Evolutionary conservation across 2,329 filamentous ascomycete genomes (phyloP).

Genomic region (Alternaria alternata): DNA sequence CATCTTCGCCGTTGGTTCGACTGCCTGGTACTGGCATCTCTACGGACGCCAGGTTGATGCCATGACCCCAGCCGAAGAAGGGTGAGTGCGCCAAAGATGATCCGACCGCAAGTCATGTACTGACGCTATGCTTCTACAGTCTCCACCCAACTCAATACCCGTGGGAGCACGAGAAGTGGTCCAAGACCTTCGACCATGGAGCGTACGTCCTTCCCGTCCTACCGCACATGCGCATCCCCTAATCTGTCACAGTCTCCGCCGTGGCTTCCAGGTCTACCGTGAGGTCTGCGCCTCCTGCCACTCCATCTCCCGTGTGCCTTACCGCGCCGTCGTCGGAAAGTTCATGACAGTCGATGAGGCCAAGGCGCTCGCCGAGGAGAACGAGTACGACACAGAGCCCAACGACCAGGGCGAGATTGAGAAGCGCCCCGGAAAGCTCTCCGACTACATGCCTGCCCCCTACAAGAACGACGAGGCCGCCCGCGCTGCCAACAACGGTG

Average conservation of each 20-base stretch:
- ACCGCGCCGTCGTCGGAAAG: slow-evolving; percentile 87
- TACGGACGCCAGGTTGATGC: slow-evolving; percentile 89
- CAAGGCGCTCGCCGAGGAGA: slow-evolving; percentile 95
- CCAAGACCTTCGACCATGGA: slow-evolving; percentile 96
- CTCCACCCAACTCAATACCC: slow-evolving; percentile 92
- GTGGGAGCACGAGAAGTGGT: slow-evolving; percentile 91
- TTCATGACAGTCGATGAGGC: slow-evolving; percentile 97
- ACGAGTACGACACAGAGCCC: slow-evolving; percentile 98
- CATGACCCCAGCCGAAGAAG: slow-evolving; percentile 94
- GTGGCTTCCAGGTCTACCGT: slow-evolving; percentile 99
- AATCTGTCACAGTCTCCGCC: slow-evolving; percentile 74
- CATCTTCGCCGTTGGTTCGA: slow-evolving; percentile 83
- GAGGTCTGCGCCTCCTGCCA: slow-evolving; percentile 99
- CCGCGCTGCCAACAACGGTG: slow-evolving; percentile 97
- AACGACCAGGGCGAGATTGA: slow-evolving; percentile 98
- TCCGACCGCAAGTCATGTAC: slow-evolving; percentile 38
- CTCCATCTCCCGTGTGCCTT: slow-evolving; percentile 92
- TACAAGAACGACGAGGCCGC: slow-evolving; percentile 99
- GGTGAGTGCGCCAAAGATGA: slow-evolving; percentile 70
- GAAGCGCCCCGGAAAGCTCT: slow-evolving; percentile 98
- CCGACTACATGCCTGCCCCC: slow-evolving; percentile 91
- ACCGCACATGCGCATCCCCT: slow-evolving; percentile 4
- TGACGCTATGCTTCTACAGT: slow-evolving; percentile 60
- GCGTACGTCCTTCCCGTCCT: slow-evolving; percentile 70
- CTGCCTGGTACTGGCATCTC: slow-evolving; percentile 97